Conservation (phyloP, 1,284 basidiomycete species). For the Microbotryum lychnidis-dioicae region DNA sequence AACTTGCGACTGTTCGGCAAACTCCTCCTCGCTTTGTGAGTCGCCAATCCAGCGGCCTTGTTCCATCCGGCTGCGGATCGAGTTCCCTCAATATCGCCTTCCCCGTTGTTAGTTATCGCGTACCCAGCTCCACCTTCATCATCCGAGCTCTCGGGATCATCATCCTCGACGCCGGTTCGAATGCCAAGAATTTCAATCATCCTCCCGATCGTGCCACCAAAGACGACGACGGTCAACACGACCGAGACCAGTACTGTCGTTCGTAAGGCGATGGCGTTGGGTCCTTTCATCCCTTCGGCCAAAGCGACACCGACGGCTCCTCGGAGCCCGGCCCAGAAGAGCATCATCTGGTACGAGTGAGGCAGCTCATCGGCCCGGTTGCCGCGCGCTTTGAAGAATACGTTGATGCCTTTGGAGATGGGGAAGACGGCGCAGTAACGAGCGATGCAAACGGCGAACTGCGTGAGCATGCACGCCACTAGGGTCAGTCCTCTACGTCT, state of each 20-base stretch:
- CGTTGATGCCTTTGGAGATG: conserved; percentile 88
- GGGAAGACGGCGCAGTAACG: conserved; percentile 96
- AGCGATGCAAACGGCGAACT: conserved; percentile 82
- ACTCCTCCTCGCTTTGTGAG: conserved; percentile 9
- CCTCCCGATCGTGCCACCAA: conserved; percentile 89
- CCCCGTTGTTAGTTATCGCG: neutral
- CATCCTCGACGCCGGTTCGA: conserved; percentile 70
- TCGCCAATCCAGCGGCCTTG: neutral
- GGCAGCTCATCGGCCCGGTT: conserved; percentile 71
- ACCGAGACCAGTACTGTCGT: conserved; percentile 94
- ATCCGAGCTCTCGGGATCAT: conserved; percentile 71
- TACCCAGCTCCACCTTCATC: conserved; percentile 54
- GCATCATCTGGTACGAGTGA: conserved; percentile 74
- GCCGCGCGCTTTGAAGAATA: conserved; percentile 72
- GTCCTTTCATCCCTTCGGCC: conserved; percentile 84
- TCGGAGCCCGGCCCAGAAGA: conserved; percentile 96
- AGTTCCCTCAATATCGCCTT: neutral
- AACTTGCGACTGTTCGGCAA: neutral
- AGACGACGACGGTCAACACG: conserved; percentile 87
- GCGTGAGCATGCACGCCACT: neutral
- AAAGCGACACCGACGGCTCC: conserved; percentile 96
- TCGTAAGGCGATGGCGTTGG: conserved; percentile 76
- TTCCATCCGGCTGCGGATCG: neutral
- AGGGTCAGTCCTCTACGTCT: neutral
- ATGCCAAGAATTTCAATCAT: conserved; percentile 99